Conservation (phyloP, 768 basidiomycete species). For the Suillus alpinus region DNA sequence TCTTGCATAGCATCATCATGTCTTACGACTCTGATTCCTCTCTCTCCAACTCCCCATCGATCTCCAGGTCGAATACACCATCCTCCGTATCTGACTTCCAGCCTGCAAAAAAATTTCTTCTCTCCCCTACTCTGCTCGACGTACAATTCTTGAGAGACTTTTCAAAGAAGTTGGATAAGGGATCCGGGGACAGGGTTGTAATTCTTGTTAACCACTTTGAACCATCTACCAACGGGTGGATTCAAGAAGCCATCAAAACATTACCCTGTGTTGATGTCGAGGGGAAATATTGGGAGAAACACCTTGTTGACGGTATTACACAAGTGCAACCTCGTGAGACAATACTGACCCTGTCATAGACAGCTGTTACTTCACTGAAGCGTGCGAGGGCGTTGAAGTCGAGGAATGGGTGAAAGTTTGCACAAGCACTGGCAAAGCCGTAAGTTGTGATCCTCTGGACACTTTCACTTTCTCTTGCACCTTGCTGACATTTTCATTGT, state of each 20-base stretch:
- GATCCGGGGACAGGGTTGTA: constrained; percentile 26
- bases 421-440: not conserved
- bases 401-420: not conserved
- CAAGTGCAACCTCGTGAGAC: not conserved
- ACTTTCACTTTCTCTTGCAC: not conserved
- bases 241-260: not conserved
- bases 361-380: constrained; percentile 1
- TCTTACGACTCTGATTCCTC: constrained; percentile 9
- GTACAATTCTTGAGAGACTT: constrained; percentile 14
- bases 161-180: constrained; percentile 21
- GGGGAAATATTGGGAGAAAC: not conserved
- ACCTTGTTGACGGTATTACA: not conserved
- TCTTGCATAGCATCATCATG: constrained; percentile 14
- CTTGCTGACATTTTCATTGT: not conserved
- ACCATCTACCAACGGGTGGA: not conserved
- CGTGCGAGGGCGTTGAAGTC: not conserved
- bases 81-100: constrained; percentile 19
- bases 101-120: constrained; percentile 19
- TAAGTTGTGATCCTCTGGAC: not conserved
- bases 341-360: not conserved
- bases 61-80: constrained; percentile 22
- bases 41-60: constrained; percentile 16
- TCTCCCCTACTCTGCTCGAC: constrained; percentile 18
- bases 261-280: not conserved
- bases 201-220: constrained; percentile 19